These are phyloP conservation scores for Platanus orientalis DNA, from an alignment of 164 flowering plant genomes.

Conservation along the genomic window DNA sequence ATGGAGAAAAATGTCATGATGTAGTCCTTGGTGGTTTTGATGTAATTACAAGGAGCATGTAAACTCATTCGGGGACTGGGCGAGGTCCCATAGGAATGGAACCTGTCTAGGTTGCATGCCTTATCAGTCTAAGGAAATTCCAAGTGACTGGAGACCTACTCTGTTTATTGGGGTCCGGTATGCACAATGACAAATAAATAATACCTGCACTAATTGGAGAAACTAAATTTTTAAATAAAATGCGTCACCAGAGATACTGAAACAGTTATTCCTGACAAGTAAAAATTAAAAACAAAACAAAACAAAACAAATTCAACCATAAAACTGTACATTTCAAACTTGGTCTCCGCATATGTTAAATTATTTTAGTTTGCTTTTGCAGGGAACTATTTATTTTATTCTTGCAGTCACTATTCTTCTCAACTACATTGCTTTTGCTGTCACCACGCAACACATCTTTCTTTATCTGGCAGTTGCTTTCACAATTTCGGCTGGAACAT, in stretches of 20 bases:
- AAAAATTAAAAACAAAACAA: too few species aligned
- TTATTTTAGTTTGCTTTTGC: conserved; percentile 23
- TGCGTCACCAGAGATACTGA: too few species aligned
- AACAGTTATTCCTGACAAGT: background rate
- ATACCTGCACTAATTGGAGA: too few species aligned
- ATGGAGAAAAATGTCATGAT: too few species aligned
- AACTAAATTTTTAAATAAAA: background rate
- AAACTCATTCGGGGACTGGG: background rate
- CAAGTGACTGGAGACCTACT: too few species aligned
- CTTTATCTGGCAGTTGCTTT: conserved; percentile 59
- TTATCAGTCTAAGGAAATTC: too few species aligned
- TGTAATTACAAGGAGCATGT: too few species aligned
- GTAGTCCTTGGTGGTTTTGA: too few species aligned
- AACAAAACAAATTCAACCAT: too few species aligned
- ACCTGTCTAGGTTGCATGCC: background rate
- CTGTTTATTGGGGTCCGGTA: too few species aligned
- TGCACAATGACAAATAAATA: too few species aligned
- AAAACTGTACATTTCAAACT: background rate
- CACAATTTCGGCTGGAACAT: conserved; percentile 46
- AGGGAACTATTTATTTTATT: conserved; percentile 55
- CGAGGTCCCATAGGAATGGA: too few species aligned
- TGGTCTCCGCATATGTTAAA: background rate
- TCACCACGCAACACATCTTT: conserved; percentile 52
- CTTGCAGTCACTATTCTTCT: conserved; percentile 40
- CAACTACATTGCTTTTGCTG: conserved; percentile 46